Base-by-base conservation (phyloP, 441 rosid genomes). In the Raphanus hybrid region DNA sequence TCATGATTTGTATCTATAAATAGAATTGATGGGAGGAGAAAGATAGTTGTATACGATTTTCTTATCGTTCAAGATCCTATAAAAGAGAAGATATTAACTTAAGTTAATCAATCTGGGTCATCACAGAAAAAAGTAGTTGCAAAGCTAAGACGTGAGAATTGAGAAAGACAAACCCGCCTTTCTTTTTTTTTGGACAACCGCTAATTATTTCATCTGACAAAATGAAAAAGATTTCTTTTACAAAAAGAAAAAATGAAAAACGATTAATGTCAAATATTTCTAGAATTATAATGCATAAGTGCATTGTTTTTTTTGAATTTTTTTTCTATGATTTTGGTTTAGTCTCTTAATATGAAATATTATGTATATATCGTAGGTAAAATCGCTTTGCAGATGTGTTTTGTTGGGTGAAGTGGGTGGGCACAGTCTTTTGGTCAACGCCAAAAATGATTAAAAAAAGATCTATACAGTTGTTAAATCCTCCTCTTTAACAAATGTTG, bases 1-100 rank as follows among this genome's bases (percentile, higher is more conserved):
- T 29, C 10, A 27, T 12, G 15, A n/a, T n/a, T 61, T 61, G 18
- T 61, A 60, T 60, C 62, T 64, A 70, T 71, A 37, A 59, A 77
- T 71, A 77, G 73, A 71, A 62, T 16, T 48, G 73, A 2, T 59
- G 71, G 55, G 29, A 15, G 23, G 52, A 41, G 43, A 63, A 16
- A 71, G 54, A 8, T 10, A 7, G 8, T 8, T 8, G 8, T 12
- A 32, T 3, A 61, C 67, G 6, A 34, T 55, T 29, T 23, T 52
- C 9, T 62, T 37, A 35, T 62, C 63, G 41, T 35, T 61, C 59
- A 54, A 54, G 59, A 54, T 54, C 59, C 59, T 54, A 54, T 54
- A 15, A 54, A 54, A 54, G 10, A 54, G 39, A 23, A 23, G 26
- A 23, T 23, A 23, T 23, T 23, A 23, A 23, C 26, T 23, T 23